Evolutionary conservation across 2,329 filamentous ascomycete species (phyloP), one percentile per base, ranked within the genome.

Genomic region (Monilinia fructicola): DNA sequence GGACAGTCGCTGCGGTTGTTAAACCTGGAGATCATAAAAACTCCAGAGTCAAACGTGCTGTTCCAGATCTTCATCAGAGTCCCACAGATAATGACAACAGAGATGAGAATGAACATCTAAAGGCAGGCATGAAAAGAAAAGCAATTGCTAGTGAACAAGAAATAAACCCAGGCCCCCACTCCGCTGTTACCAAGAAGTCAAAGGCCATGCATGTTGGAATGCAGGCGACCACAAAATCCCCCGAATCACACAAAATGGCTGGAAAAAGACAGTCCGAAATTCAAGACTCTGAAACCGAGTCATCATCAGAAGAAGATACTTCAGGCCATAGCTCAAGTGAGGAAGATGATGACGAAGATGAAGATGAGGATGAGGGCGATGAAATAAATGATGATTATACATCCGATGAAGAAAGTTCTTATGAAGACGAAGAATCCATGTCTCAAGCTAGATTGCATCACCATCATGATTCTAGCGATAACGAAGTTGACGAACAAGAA

Each of bases 371-470:
- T 2, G 26, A 53, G 11, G 26, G 35, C 16, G 31, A 40, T 38
- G 31, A 61, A 4, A 50, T 61, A 2, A 61, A 21, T 48, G 46
- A 61, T 9, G 42, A 48, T 23, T 50, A 28, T 31, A 50, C 58
- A 16, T 50, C 58, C 6, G 58, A 40, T 38, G 58, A 61, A 61
- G 23, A 46, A 26, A 35, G 46, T 18, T 61, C 58, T 9, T 50
- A 38, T 12, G 31, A 61, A 14, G 58, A 50, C 14, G n/a, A 61
- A 21, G n/a, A 38, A 61, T 61, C 44, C 2, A 38, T 26, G 1
- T 50, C 56, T 21, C 44, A 61, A 18, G 14, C 44, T 38, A 44
- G 4, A 35, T 38, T 61, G 16, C 31, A 38, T 18, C 44, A 38
- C 7, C 12, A 60, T 1, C n/a, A 44, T 35, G 56, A 60, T 23